A percentile compares a stretch with the other conserved stretches of the same genome.
phyloP scores from a whole-genome alignment of 352 stramenopile species.

The Globisporangium cylindrosporum region DNA sequence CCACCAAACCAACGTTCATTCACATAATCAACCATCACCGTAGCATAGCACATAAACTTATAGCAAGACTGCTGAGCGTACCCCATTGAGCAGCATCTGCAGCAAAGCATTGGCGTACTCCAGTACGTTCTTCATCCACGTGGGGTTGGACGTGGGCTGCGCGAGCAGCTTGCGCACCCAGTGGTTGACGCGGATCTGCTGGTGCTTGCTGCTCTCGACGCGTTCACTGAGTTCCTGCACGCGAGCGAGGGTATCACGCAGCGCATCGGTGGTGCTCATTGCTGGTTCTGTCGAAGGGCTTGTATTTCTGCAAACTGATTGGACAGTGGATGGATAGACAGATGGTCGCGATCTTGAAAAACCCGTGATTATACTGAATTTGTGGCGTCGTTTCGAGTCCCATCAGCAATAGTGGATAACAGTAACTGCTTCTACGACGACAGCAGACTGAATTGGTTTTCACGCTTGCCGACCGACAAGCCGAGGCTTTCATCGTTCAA shows the following conservation, averaged over 20 bases:
- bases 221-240: conserved; percentile 38
- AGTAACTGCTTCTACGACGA: neutral
- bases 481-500: too few species aligned
- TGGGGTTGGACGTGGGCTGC: conserved; percentile 47
- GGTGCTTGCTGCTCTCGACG: conserved; percentile 33
- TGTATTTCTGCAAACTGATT: neutral
- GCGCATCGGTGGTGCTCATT: conserved; percentile 20
- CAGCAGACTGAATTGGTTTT: neutral
- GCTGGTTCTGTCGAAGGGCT: neutral
- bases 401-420: neutral
- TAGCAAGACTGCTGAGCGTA: conserved; percentile 19
- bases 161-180: conserved; percentile 58
- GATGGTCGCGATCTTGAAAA: neutral
- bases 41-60: neutral
- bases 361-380: neutral
- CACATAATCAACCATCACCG: neutral
- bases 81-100: conserved; percentile 52
- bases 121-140: conserved; percentile 59
- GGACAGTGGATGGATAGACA: neutral
- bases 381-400: neutral
- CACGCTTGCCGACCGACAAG: neutral
- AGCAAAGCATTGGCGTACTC: conserved; percentile 43
- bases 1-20: neutral
- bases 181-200: conserved; percentile 57
- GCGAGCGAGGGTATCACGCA: conserved; percentile 34